Base-by-base conservation (phyloP, 192 early-diverging fungal genomes). In the Rhizophlyctis rosea region DNA sequence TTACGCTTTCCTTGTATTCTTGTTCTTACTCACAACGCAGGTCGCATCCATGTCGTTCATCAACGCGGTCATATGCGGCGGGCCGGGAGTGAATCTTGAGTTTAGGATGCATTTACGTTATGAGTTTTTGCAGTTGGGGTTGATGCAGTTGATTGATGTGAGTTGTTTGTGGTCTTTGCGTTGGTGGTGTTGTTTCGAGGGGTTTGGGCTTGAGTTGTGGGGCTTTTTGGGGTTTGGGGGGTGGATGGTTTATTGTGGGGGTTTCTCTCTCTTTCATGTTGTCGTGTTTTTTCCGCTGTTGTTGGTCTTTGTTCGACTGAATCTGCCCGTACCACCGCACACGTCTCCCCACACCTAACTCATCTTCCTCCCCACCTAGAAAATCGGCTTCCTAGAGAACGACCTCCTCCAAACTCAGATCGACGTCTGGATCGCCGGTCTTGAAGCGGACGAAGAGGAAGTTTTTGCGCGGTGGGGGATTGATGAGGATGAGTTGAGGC, bases 11-110 rank as follows among this genome's bases (percentile, higher is more conserved):
- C 39, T 47, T 33, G 61, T 25, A 14, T 21, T 18, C 50, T 44
- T 9, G 32, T 31, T 31, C 48, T 35, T 21, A 47, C 3, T 14
- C 29, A 18, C 25, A 16, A 21, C 59, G 30, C 34, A 78, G 68
- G 68, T 80, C 23, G 78, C 77, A 1, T 66, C 65, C 48, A 77
- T 82, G 76, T 80, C 80, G 5, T 78, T 82, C 58, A 80, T 82
- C 58, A 82, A 82, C 54, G 77, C 80, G 7, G 73, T 82, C 11
- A 78, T 77, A 30, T 75, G 75, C 60, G 80, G 80, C 47, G 80
- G 80, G 1, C 67, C 76, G n/a, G 79, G 79, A 25, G 54, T 63
- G 18, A 67, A 78, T 48, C 52, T 76, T 18, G 80, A 80, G 25
- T 77, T 81, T 35, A 55, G 80, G 23, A 75, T 81, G 78, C 80